Percentiles rank a stretch among this genome's conserved stretches.
phyloP scores from a whole-genome alignment of 106 monocot genomes.

The Platanthera guangdongensis region DNA sequence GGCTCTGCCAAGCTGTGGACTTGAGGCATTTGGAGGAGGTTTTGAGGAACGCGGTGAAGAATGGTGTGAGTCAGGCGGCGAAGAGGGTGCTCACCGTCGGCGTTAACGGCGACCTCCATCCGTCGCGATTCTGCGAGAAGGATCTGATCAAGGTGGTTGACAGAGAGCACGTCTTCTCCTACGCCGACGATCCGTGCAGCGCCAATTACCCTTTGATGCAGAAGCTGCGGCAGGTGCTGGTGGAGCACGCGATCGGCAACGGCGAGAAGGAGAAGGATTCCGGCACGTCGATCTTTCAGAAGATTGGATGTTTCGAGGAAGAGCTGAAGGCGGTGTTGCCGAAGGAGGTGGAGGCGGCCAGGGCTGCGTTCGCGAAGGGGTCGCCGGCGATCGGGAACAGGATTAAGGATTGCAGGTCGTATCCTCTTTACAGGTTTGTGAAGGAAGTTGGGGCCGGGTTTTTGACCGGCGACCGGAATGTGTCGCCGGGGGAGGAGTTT shows the following conservation, averaged over 20 bases:
- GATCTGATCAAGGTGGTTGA: slow-evolving; percentile 36
- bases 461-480: slow-evolving; percentile 15
- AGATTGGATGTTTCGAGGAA: slow-evolving; percentile 8
- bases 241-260: slow-evolving; percentile 32
- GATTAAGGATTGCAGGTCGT: slow-evolving; percentile 28
- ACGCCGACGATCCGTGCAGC: slow-evolving; percentile 41
- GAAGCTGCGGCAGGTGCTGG: slow-evolving; percentile 37
- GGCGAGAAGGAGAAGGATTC: slow-evolving; percentile 24
- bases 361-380: slow-evolving; percentile 9
- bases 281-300: slow-evolving; percentile 10
- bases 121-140: slow-evolving; percentile 43
- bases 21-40: slow-evolving; percentile 47
- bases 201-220: slow-evolving; percentile 33
- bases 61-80: slow-evolving; percentile 30
- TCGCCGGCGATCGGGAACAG: slow-evolving; percentile 9
- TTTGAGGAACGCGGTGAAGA: slow-evolving; percentile 29
- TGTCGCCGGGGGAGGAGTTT: slow-evolving; percentile 27
- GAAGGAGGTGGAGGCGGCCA: slow-evolving; percentile 7
- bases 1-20: slow-evolving; percentile 35
- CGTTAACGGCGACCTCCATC: slow-evolving; percentile 33
- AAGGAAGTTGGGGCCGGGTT: slow-evolving; percentile 17
- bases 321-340: slow-evolving; percentile 16
- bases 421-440: slow-evolving; percentile 27
- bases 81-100: slow-evolving; percentile 33
- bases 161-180: slow-evolving; percentile 33